Percentiles rank a stretch among this genome's conserved stretches.
Conservation (phyloP, 768 basidiomycete genomes). For the Tubosaeta sp. region DNA sequence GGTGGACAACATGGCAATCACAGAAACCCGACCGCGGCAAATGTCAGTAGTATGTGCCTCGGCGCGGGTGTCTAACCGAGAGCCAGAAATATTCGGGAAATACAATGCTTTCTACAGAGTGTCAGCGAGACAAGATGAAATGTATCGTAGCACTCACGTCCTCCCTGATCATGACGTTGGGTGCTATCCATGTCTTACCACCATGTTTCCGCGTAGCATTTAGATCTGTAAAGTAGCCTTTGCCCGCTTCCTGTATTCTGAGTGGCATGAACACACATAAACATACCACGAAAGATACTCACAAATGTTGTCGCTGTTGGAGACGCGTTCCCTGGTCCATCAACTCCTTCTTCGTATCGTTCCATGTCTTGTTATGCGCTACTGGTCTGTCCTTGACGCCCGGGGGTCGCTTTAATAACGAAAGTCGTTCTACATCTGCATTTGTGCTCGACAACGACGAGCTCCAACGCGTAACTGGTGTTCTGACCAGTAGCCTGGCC, state of each 20-base stretch:
- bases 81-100: constrained; percentile 83
- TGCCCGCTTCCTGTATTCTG: constrained; percentile 61
- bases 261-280: not conserved
- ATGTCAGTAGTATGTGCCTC: constrained; percentile 74
- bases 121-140: not conserved
- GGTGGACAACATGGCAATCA: constrained; percentile 81
- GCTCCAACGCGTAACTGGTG: constrained; percentile 14
- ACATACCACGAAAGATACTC: constrained; percentile 10
- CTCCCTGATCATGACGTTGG: constrained; percentile 81
- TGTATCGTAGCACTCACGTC: constrained; percentile 56
- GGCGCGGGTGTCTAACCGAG: constrained; percentile 50
- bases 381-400: constrained; percentile 72
- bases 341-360: constrained; percentile 61
- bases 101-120: constrained; percentile 76
- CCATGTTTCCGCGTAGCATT: constrained; percentile 78
- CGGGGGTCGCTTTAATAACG: constrained; percentile 58
- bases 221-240: constrained; percentile 86
- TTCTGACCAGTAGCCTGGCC: constrained; percentile 6
- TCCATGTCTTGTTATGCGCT: constrained; percentile 52
- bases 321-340: constrained; percentile 68
- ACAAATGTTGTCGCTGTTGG: constrained; percentile 64
- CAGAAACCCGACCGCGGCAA: constrained; percentile 69
- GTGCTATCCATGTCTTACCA: constrained; percentile 95
- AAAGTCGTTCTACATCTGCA: constrained; percentile 17
- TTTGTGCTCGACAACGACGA: constrained; percentile 16